Conservation (phyloP, 2,329 filamentous ascomycete species). For the Aspergillus sergii region DNA sequence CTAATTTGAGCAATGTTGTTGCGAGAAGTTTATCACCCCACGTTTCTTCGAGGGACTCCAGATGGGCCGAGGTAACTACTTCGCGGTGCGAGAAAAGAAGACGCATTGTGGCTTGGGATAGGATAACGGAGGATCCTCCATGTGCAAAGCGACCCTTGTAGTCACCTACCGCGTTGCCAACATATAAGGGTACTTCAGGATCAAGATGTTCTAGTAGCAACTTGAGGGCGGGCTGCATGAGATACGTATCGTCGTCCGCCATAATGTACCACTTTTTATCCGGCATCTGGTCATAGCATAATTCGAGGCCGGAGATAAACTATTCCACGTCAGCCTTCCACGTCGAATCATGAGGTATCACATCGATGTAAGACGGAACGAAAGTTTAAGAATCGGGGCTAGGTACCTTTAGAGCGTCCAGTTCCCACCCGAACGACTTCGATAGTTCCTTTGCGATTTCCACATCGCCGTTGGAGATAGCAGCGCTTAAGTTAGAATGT, state of each 20-base stretch:
- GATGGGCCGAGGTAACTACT: conserved; percentile 1
- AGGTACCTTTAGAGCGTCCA: conserved; percentile 7
- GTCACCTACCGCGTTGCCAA: conserved; percentile 9
- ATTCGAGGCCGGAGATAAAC: conserved; percentile 7
- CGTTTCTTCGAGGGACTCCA: conserved; percentile 7
- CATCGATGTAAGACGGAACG: not conserved
- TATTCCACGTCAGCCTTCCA: not conserved
- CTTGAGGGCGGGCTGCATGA: conserved; percentile 5
- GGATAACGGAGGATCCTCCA: conserved; percentile 7
- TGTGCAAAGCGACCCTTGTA: conserved; percentile 11
- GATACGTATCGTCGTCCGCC: conserved; percentile 10
- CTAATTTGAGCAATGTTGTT: conserved; percentile 4
- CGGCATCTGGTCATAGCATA: conserved; percentile 8
- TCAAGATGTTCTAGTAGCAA: conserved; percentile 5
- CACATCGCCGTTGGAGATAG: not conserved
- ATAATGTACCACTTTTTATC: conserved; percentile 10
- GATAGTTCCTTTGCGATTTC: not conserved
- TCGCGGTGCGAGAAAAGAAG: conserved; percentile 2
- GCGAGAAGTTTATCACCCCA: conserved; percentile 7
- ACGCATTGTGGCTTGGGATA: conserved; percentile 5
- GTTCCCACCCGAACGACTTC: conserved; percentile 7
- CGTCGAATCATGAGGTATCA: too few species aligned
- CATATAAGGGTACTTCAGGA: not conserved
- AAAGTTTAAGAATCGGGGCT: not conserved
- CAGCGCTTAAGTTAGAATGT: conserved; percentile 1